Percentiles rank a stretch among this genome's conserved stretches.
phyloP scores from a whole-genome alignment of 306 rosid genomes.

The Prosopis cineraria region DNA sequence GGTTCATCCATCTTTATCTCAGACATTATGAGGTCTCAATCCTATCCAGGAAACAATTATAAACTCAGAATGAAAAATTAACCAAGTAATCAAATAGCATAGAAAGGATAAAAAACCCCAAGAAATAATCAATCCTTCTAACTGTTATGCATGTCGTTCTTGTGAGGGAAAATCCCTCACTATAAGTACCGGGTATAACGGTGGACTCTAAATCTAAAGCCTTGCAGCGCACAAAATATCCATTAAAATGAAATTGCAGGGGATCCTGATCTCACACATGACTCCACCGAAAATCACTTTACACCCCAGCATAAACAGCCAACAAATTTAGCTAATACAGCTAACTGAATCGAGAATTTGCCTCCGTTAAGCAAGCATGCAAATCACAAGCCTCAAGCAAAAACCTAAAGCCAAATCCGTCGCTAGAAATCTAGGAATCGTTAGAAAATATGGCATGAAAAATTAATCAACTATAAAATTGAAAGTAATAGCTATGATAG shows the following conservation, averaged over 20 bases:
- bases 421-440: neutral
- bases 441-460: neutral
- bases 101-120: neutral
- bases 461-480: neutral
- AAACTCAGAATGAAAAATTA: neutral
- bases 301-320: neutral
- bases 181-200: neutral
- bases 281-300: neutral
- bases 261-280: neutral
- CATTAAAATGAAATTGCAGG: neutral
- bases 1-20: constrained; percentile 43
- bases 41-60: neutral
- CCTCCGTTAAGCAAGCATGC: neutral
- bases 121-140: neutral
- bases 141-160: neutral
- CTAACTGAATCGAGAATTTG: neutral
- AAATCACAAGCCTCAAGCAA: neutral
- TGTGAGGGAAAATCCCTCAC: neutral
- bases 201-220: neutral
- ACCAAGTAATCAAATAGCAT: neutral
- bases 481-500: neutral
- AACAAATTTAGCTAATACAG: neutral
- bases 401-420: neutral
- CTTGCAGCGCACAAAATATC: neutral
- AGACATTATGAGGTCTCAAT: neutral